Base-by-base conservation (phyloP, 805 yeast species). In the Metschnikowia hibisci region DNA sequence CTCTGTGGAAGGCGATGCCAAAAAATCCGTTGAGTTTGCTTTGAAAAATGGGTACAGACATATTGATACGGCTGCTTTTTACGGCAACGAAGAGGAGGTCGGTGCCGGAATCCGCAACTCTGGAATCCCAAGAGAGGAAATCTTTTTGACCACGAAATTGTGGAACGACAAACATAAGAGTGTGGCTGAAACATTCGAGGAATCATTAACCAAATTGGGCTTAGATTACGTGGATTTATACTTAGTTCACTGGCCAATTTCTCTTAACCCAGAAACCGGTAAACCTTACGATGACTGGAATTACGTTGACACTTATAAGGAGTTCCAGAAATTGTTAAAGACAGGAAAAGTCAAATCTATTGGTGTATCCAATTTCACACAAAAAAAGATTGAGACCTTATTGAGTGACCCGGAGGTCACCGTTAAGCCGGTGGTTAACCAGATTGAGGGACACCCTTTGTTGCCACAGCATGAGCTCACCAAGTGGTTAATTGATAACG, bases 31-130 rank as follows among this genome's bases (percentile, higher is more conserved):
- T 35, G 60, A 66, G 37, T 56, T 71, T 27, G 95, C 95, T 7
- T 58, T 82, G 46, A 63, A 81, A 50, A 70, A 71, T 38, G 91
- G 91, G 25, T 84, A 84, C 67, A 74, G 79, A 51, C 95, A 86
- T 61, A 81, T 87, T 50, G 95, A 86, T 62, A 78, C 87, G 16
- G 93, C 95, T 26, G 78, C 80, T 31, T 71, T 73, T 38, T 86
- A 85, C 64, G 76, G 76, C 2, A 82, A 82, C 57, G 95, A 87
- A 61, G 69, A 62, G 13, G 80, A 76, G 50, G 82, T 83, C 11
- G 89, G 95, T 26, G 68, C 71, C 41, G 93, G 82, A 4, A 76
- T 83, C 42, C 45, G 45, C 30, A 45, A 35, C 14, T 41, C 50
- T n/a, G 53, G 52, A 1, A 34, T 52, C 29, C 48, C 50, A 8